Evolutionary conservation across 768 basidiomycete species (phyloP).

Genomic region (Strobilomyces confusus): DNA sequence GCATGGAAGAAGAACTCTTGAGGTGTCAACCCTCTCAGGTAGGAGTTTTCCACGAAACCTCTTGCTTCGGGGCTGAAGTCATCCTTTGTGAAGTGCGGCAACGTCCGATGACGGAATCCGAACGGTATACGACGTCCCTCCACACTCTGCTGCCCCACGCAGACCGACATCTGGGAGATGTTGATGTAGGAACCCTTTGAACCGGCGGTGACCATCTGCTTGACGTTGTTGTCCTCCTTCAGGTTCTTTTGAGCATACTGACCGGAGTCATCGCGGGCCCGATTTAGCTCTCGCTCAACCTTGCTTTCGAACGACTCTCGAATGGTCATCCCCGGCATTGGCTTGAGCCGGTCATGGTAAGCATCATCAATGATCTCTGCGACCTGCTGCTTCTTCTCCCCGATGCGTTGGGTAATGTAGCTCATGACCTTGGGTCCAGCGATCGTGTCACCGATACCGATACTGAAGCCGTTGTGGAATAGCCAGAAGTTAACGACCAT

Average conservation of each 20-base stretch:
- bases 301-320: constrained; percentile 96
- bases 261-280: constrained; percentile 93
- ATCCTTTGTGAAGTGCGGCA: constrained; percentile 98
- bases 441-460: constrained; percentile 98
- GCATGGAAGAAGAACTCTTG: constrained; percentile 99
- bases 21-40: constrained; percentile 91
- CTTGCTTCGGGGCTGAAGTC: constrained; percentile 97
- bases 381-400: constrained; percentile 78
- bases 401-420: constrained; percentile 79
- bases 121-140: constrained; percentile 98
- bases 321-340: constrained; percentile 97
- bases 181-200: constrained; percentile 99
- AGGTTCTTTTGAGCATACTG: constrained; percentile 94
- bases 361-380: constrained; percentile 75
- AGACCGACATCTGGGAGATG: constrained; percentile 99
- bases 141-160: constrained; percentile 97
- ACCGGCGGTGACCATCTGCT: constrained; percentile 99
- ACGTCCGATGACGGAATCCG: constrained; percentile 93
- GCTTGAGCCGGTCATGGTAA: constrained; percentile 80
- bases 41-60: constrained; percentile 99
- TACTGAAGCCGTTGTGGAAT: constrained; percentile 98
- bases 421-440: constrained; percentile 88
- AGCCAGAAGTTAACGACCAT: constrained; percentile 98
- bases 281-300: constrained; percentile 87
- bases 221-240: constrained; percentile 99